These are phyloP conservation scores for Rhazya stricta DNA, from an alignment of 257 asterid genomes.

Conservation along the genomic window DNA sequence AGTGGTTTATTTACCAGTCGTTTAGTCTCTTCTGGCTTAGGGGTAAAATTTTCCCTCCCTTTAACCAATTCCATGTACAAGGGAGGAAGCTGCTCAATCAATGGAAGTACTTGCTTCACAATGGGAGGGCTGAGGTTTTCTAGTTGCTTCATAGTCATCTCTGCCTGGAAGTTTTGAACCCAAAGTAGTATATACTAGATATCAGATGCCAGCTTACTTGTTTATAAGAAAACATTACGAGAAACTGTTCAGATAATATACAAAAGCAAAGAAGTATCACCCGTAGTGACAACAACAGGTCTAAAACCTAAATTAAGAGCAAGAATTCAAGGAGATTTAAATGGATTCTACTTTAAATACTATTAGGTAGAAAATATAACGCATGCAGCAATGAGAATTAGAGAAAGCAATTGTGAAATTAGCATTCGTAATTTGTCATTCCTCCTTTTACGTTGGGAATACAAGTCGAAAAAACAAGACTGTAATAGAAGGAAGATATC, in stretches of 20 bases:
- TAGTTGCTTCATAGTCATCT: slow-evolving; percentile 84
- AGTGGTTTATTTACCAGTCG: slow-evolving; percentile 54
- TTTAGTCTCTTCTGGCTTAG: slow-evolving; percentile 86
- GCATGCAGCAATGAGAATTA: too few species aligned
- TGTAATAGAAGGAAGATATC: not conserved
- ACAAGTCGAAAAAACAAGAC: too few species aligned
- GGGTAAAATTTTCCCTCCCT: slow-evolving; percentile 81
- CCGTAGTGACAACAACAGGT: not conserved
- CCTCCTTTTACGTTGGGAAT: too few species aligned
- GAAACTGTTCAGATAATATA: not conserved
- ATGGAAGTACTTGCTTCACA: slow-evolving; percentile 84
- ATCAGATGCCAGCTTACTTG: not conserved
- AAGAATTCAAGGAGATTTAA: not conserved
- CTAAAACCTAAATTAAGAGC: not conserved
- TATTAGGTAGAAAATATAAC: too few species aligned
- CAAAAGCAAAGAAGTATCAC: not conserved
- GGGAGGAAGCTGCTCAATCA: slow-evolving; percentile 95
- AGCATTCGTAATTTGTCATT: too few species aligned
- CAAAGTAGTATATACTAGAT: not conserved
- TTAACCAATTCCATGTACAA: slow-evolving; percentile 86
- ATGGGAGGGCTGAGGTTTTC: slow-evolving; percentile 89
- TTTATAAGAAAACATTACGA: not conserved
- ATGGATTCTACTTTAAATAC: not conserved
- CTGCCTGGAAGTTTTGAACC: slow-evolving; percentile 54
- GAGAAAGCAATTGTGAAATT: too few species aligned